Conservation (phyloP, 2,329 filamentous ascomycete species). For the Phialophora tarda region DNA sequence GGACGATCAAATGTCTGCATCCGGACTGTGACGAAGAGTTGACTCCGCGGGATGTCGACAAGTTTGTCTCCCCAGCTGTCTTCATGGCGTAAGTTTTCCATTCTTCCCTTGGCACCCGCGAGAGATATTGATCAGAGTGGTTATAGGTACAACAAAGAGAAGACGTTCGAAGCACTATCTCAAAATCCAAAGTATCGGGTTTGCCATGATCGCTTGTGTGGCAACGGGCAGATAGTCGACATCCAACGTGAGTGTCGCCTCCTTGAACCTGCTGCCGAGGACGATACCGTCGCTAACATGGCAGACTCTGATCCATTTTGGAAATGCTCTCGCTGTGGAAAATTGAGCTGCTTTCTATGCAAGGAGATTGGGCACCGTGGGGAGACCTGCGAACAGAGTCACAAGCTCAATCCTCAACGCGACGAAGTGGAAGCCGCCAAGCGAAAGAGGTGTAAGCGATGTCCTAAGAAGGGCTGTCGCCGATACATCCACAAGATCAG, state of each 20-base stretch:
- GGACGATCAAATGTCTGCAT: background rate
- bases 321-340: conserved; percentile 1
- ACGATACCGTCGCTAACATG: background rate
- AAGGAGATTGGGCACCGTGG: background rate
- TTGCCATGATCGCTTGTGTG: background rate
- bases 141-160: conserved; percentile 1
- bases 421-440: background rate
- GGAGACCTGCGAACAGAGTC: conserved; percentile 6
- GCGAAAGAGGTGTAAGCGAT: conserved; percentile 2
- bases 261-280: background rate
- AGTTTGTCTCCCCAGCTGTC: background rate
- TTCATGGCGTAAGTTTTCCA: background rate
- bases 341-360: conserved; percentile 3
- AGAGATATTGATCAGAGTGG: background rate
- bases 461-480: background rate
- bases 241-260: background rate
- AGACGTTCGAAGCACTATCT: conserved; percentile 3
- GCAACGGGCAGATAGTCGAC: conserved; percentile 2
- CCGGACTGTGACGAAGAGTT: background rate
- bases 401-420: background rate
- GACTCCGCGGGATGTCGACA: conserved; percentile 1
- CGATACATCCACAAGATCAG: conserved; percentile 2
- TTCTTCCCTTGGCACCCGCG: too few relatives aligned
- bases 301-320: background rate
- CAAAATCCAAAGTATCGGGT: background rate